Conservation (phyloP, 345 rosid genomes). For the Murraya koenigii region DNA sequence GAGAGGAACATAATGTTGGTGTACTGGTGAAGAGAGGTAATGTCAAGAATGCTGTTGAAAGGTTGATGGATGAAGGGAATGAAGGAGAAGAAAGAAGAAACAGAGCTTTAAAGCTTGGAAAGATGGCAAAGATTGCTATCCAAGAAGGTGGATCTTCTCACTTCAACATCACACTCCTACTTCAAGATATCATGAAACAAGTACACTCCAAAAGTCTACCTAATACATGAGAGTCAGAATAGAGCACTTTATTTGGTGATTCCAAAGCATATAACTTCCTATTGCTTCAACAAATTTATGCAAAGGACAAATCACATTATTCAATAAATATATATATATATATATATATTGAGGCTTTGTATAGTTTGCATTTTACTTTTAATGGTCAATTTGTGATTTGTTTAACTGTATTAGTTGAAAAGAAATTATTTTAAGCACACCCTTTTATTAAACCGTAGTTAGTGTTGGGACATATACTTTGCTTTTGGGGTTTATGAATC, state of each 20-base stretch:
- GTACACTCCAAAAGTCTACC: background rate
- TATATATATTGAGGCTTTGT: too few relatives aligned
- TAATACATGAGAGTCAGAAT: background rate
- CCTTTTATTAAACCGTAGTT: too few relatives aligned
- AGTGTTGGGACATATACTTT: too few relatives aligned
- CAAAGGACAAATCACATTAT: too few relatives aligned
- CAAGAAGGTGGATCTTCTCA: conserved; percentile 14
- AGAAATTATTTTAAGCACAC: too few relatives aligned
- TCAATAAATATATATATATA: too few relatives aligned
- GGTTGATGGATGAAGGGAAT: background rate
- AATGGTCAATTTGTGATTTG: too few relatives aligned
- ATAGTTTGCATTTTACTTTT: too few relatives aligned
- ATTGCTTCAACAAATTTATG: too few relatives aligned
- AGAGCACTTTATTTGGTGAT: background rate
- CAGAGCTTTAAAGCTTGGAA: background rate
- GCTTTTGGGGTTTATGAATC: too few relatives aligned
- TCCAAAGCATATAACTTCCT: too few relatives aligned
- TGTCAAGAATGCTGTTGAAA: background rate
- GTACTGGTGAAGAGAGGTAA: background rate
- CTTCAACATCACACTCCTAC: background rate
- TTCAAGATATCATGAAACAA: conserved; percentile 2
- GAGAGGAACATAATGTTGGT: background rate
- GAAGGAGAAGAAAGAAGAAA: conserved; percentile 8
- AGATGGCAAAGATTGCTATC: conserved; percentile 5
- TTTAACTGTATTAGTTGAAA: too few relatives aligned